Evolutionary conservation across 192 early-diverging fungal genomes (phyloP), one percentile per base, ranked within the genome.

Genomic region (Irineochytrium annulatum): DNA sequence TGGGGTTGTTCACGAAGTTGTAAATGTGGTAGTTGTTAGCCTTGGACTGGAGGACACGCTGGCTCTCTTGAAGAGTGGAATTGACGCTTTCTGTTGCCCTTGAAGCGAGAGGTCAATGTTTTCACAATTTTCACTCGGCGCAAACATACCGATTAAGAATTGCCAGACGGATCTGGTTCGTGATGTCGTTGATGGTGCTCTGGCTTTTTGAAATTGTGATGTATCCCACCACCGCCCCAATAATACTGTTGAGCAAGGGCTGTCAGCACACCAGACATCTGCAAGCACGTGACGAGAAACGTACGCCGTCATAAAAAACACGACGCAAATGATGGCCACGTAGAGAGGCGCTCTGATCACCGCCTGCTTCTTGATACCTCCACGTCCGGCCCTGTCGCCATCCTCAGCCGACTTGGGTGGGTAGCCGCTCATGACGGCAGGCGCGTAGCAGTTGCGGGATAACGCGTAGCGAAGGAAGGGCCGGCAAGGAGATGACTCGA

Each of bases 131-230:
- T n/a, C n/a, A n/a, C n/a, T n/a, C n/a, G n/a, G n/a, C n/a, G n/a
- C n/a, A n/a, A n/a, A n/a, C n/a, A n/a, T n/a, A 20, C 6, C 46
- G 46, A 24, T 49, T 49, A 24, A 49, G 46, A 49, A 49, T 49
- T 8, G 46, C 8, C 5, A 6, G 13, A 14, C 46, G 11, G 11
- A 49, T 24, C 46, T 49, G 46, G 5, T 6, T 22, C 6, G 46
- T 49, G 22, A 49, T 49, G 24, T 49, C 46, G 46, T 49, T 17
- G 46, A 49, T 49, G 46, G 11, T 20, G 24, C 26, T 24, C 11
- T 22, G 24, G 46, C 17, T 22, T 5, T 22, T 8, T 8, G 11
- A 17, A 8, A 49, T 8, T 8, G 46, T 49, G 46, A 49, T 8
- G 46, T 49, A 49, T 6, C 46, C 46, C 6, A 49, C 46, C 13